Evolutionary conservation across 345 rosid genomes (phyloP).

Genomic region (Eucalyptus polyanthemos): DNA sequence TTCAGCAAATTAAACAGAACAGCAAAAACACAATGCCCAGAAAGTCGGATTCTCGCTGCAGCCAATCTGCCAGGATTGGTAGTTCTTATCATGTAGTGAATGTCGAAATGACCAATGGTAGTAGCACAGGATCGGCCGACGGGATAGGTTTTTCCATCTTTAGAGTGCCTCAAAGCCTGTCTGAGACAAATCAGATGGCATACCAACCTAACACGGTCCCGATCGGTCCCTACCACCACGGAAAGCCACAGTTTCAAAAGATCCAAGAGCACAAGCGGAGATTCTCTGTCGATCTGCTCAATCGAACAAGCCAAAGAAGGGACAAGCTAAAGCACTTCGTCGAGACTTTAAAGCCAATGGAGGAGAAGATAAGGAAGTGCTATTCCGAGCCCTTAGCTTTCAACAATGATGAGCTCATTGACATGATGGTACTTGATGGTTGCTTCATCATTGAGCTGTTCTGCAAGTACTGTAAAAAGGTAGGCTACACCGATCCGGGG

Average conservation of each 20-base stretch:
- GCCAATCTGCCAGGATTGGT: not conserved
- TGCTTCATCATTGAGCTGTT: constrained; percentile 52
- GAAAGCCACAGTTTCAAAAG: constrained; percentile 26
- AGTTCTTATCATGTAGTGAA: not conserved
- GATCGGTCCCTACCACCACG: constrained; percentile 58
- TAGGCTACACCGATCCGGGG: constrained; percentile 1
- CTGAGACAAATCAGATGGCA: constrained; percentile 36
- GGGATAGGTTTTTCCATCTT: constrained; percentile 27
- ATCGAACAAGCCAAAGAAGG: constrained; percentile 3
- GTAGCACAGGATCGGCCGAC: constrained; percentile 7
- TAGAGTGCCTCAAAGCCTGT: constrained; percentile 25
- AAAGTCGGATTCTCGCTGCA: not conserved
- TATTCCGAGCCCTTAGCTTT: constrained; percentile 46
- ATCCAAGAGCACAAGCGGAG: constrained; percentile 76
- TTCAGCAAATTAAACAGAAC: not conserved
- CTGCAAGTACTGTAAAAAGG: constrained; percentile 24
- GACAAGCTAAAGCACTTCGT: constrained; percentile 26
- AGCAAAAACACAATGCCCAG: not conserved
- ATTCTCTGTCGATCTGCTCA: constrained; percentile 27
- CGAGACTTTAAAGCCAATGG: constrained; percentile 15
- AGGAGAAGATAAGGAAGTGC: constrained; percentile 35
- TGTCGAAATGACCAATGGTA: constrained; percentile 11
- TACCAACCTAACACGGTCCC: constrained; percentile 62
- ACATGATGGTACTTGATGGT: constrained; percentile 69
- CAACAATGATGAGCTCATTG: constrained; percentile 19